A percentile compares a stretch with the other conserved stretches of the same genome.
These are phyloP conservation scores for Ophiostoma tasmaniense DNA, from an alignment of 2,329 filamentous ascomycete species.

Conservation along the genomic window DNA sequence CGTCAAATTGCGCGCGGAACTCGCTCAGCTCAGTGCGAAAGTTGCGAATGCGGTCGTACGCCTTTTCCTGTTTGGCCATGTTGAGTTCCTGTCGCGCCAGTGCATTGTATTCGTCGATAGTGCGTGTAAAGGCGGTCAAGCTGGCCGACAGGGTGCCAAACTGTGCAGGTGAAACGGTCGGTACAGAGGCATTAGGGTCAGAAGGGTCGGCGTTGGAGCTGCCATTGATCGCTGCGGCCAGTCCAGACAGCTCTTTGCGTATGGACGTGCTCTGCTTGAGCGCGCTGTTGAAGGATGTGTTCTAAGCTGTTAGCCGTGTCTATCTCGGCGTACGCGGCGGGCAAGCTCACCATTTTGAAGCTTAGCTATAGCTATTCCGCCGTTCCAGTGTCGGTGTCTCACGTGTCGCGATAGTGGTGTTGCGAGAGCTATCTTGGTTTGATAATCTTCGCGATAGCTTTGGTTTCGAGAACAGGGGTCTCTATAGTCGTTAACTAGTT, in stretches of 20 bases:
- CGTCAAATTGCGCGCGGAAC: slow-evolving; percentile 69
- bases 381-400: neutral
- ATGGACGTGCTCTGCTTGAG: slow-evolving; percentile 77
- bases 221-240: slow-evolving; percentile 25
- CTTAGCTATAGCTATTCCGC: neutral
- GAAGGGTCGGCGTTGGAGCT: slow-evolving; percentile 37
- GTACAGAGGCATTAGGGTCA: neutral
- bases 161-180: neutral
- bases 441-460: neutral
- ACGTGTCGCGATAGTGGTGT: neutral
- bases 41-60: slow-evolving; percentile 71
- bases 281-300: slow-evolving; percentile 77
- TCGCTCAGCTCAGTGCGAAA: slow-evolving; percentile 77
- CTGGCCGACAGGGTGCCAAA: slow-evolving; percentile 65
- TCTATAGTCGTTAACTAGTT: neutral
- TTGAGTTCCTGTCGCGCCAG: slow-evolving; percentile 85
- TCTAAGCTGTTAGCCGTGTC: slow-evolving; percentile 39
- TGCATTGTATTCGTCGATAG: slow-evolving; percentile 82
- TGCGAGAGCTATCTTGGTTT: neutral
- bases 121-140: slow-evolving; percentile 66
- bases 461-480: neutral
- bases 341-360: neutral
- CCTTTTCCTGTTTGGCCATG: slow-evolving; percentile 84
- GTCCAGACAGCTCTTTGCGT: slow-evolving; percentile 56
- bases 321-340: neutral